These are phyloP conservation scores for Leptodontidium sp. DNA, from an alignment of 2,329 filamentous ascomycete genomes.

Conservation along the genomic window DNA sequence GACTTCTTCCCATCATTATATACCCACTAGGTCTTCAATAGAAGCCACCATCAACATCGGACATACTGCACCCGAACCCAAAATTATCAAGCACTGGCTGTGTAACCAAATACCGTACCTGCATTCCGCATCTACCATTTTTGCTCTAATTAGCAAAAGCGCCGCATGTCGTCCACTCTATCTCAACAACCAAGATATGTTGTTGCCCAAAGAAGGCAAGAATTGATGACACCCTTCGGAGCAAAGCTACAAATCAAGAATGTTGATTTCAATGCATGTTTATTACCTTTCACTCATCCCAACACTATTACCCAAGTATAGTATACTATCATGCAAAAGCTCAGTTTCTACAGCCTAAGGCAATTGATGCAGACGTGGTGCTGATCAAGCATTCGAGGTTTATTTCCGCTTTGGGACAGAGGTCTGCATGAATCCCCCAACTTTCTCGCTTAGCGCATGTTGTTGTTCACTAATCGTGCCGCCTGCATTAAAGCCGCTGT, in stretches of 20 bases:
- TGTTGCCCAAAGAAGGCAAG: background rate
- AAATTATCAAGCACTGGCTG: constrained; percentile 11
- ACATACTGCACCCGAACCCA: constrained; percentile 1
- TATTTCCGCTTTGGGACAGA: background rate
- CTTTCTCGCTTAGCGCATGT: constrained; percentile 9
- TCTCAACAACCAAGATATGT: background rate
- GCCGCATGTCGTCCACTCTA: background rate
- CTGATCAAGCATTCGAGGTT: background rate
- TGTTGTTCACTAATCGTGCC: constrained; percentile 12
- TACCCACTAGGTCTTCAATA: background rate
- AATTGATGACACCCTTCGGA: background rate
- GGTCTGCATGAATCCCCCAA: background rate
- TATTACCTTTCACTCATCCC: too few species aligned
- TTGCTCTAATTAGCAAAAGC: background rate
- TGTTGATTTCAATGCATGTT: too few species aligned
- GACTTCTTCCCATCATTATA: background rate
- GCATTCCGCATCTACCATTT: background rate
- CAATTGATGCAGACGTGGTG: background rate
- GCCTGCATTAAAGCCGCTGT: background rate
- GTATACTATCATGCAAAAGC: too few species aligned
- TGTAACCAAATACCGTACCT: background rate
- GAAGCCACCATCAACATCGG: background rate
- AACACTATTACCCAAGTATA: too few species aligned
- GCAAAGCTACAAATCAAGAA: too few species aligned
- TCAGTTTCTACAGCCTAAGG: background rate